These are phyloP conservation scores for Isoetes taiwanensis DNA, from an alignment of 75 land plant genomes.

Conservation along the genomic window DNA sequence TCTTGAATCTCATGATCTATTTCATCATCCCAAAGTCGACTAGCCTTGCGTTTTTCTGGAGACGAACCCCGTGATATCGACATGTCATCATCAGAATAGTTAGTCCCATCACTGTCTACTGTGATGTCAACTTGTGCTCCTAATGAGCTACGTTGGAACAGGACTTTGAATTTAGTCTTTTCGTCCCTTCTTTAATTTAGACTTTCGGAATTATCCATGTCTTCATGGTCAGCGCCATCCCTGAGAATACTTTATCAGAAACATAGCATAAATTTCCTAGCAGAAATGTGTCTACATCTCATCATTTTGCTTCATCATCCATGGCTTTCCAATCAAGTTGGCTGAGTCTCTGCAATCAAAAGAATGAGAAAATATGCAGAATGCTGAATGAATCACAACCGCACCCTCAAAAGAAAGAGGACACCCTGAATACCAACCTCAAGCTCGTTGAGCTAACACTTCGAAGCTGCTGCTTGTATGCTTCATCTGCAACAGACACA, in stretches of 20 bases:
- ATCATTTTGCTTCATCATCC: slow-evolving; percentile 29
- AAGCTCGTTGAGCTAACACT: slow-evolving; percentile 84
- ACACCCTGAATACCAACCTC: background rate
- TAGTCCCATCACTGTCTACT: slow-evolving; percentile 31
- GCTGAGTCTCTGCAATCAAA: background rate
- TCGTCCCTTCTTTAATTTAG: slow-evolving; percentile 35
- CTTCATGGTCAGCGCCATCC: background rate
- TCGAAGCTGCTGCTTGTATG: slow-evolving; percentile 94
- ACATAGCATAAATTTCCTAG: background rate
- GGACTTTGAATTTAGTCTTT: slow-evolving; percentile 72
- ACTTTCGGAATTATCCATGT: slow-evolving; percentile 25
- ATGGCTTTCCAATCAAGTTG: slow-evolving; percentile 34
- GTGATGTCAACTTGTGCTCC: slow-evolving; percentile 30
- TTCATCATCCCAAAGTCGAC: slow-evolving; percentile 35
- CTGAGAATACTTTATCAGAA: background rate
- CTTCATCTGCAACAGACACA: slow-evolving; percentile 86
- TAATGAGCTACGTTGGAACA: slow-evolving; percentile 48
- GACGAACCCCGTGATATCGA: background rate
- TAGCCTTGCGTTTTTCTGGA: slow-evolving; percentile 18
- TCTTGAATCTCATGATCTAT: slow-evolving; percentile 21
- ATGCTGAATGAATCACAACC: background rate
- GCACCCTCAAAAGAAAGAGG: background rate
- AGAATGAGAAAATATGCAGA: background rate
- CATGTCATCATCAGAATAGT: slow-evolving; percentile 16
- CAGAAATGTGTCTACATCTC: slow-evolving; percentile 31